These are phyloP conservation scores for Cercospora brassicicola DNA, from an alignment of 2,329 filamentous ascomycete genomes.

Conservation along the genomic window DNA sequence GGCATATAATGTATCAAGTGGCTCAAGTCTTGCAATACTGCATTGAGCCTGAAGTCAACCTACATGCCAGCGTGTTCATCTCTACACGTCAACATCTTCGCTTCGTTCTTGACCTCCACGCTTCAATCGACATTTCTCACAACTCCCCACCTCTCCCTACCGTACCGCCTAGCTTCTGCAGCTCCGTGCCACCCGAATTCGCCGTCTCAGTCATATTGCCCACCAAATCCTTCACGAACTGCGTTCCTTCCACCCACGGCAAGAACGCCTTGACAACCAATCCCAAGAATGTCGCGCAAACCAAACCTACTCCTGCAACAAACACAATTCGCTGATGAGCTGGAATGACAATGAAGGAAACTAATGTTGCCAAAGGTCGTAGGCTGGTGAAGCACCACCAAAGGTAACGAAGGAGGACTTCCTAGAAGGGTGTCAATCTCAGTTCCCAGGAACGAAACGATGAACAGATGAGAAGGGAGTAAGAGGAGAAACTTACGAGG, in stretches of 20 bases:
- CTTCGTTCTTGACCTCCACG: no score
- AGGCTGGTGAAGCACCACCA: constrained; percentile 4
- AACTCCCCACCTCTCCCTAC: not conserved
- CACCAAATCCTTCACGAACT: constrained; percentile 12
- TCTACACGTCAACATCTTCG: not conserved
- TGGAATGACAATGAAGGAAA: constrained; percentile 21
- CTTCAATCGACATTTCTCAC: not conserved
- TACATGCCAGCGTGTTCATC: no score
- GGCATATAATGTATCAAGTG: not conserved
- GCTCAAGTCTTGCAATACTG: no score
- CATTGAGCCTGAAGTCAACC: no score
- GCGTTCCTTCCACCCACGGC: constrained; percentile 19
- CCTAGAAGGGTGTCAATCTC: not conserved
- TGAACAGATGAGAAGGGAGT: no score
- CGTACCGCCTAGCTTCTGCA: not conserved
- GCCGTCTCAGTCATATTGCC: constrained; percentile 13
- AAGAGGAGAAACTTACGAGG: not conserved
- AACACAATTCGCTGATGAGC: constrained; percentile 24
- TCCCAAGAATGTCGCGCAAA: constrained; percentile 14
- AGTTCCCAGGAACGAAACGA: no score
- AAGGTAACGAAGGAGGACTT: constrained; percentile 3
- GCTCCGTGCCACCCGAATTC: not conserved
- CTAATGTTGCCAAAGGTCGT: constrained; percentile 10
- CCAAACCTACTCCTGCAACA: constrained; percentile 4
- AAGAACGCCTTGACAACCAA: constrained; percentile 12